These are phyloP conservation scores for Cryptomeria japonica DNA, from an alignment of 75 land plant genomes.

Conservation along the genomic window DNA sequence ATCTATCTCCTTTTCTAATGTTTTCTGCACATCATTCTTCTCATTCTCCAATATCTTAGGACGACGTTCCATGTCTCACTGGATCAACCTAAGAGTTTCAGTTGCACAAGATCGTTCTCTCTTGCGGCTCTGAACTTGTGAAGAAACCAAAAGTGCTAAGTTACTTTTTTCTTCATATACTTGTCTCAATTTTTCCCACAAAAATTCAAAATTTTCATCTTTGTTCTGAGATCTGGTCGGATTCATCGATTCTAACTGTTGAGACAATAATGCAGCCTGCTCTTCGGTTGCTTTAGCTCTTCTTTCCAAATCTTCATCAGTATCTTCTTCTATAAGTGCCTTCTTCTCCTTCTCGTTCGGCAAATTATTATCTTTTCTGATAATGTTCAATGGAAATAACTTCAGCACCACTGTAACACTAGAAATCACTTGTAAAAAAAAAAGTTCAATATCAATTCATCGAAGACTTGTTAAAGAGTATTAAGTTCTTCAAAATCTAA, in stretches of 20 bases:
- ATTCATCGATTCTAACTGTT: constrained; percentile 18
- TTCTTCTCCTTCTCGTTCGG: neutral
- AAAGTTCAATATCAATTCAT: neutral
- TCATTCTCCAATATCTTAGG: constrained; percentile 66
- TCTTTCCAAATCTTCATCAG: constrained; percentile 23
- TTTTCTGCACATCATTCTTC: constrained; percentile 51
- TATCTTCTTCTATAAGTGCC: neutral
- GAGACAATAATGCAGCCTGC: constrained; percentile 21
- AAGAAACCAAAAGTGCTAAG: constrained; percentile 50
- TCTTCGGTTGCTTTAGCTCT: constrained; percentile 45
- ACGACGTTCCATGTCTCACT: constrained; percentile 42
- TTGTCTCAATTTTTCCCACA: constrained; percentile 40
- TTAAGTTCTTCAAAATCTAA: no score
- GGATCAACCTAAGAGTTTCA: constrained; percentile 36
- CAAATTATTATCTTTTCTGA: neutral
- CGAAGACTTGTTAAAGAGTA: no score
- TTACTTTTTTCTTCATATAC: constrained; percentile 48
- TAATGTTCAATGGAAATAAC: constrained; percentile 1
- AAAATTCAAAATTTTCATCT: constrained; percentile 11
- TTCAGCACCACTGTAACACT: neutral
- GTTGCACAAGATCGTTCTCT: constrained; percentile 50
- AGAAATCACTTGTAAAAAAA: neutral
- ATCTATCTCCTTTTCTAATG: constrained; percentile 66
- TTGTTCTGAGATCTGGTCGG: constrained; percentile 15
- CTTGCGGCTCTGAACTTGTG: constrained; percentile 17